Evolutionary conservation across 1,139 yeast genomes (phyloP), one percentile per base, ranked within the genome.

Genomic region (Suhomyces taliae): DNA sequence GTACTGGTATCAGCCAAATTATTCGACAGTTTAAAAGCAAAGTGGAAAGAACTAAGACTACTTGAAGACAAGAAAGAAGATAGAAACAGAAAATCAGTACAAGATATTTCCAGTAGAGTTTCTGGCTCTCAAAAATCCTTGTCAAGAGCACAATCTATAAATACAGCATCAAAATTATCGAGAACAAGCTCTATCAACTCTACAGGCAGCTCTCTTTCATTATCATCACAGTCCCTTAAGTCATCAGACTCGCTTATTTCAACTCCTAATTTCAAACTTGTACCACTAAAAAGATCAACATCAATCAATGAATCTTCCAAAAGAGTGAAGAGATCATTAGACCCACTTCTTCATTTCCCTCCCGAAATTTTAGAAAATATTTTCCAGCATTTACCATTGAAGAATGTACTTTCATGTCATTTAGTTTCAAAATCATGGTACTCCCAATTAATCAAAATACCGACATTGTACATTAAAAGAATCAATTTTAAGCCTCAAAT

Each of bases 361-460:
- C 40, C 52, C 7, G 79, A 74, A 43, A 45, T 72, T 2, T 49
- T 74, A 1, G 64, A 61, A 12, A 7, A 49, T 2, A 59, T 74
- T 0, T 72, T 73, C 48, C 15, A 41, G 7, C 43, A 54, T 9
- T 40, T 73, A 6, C 52, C 65, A 0, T 47, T 65, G 15, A 56
- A 48, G 24, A 44, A 52, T 4, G 36, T 69, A 1, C 54, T 70
- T 4, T 36, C 48, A 4, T 68, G 72, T 42, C 76, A 65, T 48
- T 46, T 61, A 33, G 78, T 74, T 14, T 59, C 65, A 40, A 64
- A 59, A 48, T 38, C 34, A 7, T 74, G 79, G 79, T 66, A 70
- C 50, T 33, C 43, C 4, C 44, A 56, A 1, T 57, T 74, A 10
- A 57, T 58, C 2, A 44, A 47, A 2, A 51, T 74, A 3, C 72